phyloP scores from a whole-genome alignment of 1,139 yeast genomes.

The Candida dubliniensis region DNA sequence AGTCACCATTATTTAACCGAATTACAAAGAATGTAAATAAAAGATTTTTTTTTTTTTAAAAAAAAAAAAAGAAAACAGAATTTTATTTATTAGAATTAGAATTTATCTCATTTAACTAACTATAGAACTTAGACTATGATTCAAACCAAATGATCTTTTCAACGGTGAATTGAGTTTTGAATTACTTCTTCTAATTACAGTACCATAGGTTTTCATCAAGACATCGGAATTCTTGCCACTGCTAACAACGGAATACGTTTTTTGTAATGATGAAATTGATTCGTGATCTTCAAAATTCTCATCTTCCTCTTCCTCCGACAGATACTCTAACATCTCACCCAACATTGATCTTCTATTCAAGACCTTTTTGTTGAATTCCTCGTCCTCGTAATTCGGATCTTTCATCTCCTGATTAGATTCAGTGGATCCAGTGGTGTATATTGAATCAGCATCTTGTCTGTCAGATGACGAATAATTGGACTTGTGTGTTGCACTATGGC shows the following conservation, averaged over 20 bases:
- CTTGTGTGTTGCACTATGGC: neutral
- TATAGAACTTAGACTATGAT: conserved; percentile 11
- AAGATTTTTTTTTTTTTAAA: neutral
- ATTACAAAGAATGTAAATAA: too few species aligned
- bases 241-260: conserved; percentile 4
- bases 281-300: conserved; percentile 5
- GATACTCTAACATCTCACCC: conserved; percentile 50
- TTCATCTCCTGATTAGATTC: neutral
- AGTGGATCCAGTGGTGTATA: neutral
- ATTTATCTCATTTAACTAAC: neutral
- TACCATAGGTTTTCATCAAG: conserved; percentile 12
- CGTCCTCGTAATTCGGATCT: conserved; percentile 5
- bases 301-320: conserved; percentile 29
- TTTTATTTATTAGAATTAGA: neutral
- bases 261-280: neutral
- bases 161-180: conserved; percentile 4
- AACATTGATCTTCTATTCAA: conserved; percentile 43
- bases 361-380: conserved; percentile 13
- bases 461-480: neutral
- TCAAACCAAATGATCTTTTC: conserved; percentile 10
- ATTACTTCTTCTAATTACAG: conserved; percentile 7
- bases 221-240: conserved; percentile 6
- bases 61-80: too few species aligned
- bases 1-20: too few species aligned
- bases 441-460: neutral